Conservation (phyloP, 129 eudicot species). For the Pseudognaphalium luteoalbum region DNA sequence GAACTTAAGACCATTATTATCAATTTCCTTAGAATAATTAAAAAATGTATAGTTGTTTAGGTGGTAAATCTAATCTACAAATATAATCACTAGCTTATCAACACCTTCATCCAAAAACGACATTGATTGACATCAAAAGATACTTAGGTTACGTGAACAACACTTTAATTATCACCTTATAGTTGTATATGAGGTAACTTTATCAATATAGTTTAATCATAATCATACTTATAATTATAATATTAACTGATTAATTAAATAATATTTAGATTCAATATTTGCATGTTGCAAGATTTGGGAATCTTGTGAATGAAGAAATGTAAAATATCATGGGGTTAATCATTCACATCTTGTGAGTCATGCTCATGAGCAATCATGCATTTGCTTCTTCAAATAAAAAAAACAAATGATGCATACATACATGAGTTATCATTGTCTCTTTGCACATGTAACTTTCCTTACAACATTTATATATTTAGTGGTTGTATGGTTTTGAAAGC, state of each 20-base stretch:
- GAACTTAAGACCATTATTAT: too few species aligned
- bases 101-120: not conserved
- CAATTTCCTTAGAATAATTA: too few species aligned
- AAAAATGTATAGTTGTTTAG: too few species aligned
- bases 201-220: too few species aligned
- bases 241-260: too few species aligned
- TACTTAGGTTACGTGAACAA: too few species aligned
- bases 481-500: not conserved
- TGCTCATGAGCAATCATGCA: constrained; percentile 34
- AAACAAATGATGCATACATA: constrained; percentile 25
- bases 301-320: constrained; percentile 25
- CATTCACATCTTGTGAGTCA: constrained; percentile 34
- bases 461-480: not conserved
- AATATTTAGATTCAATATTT: not conserved
- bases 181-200: too few species aligned
- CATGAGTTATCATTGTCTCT: constrained; percentile 32
- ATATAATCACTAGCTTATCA: not conserved
- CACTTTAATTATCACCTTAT: too few species aligned
- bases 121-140: not conserved
- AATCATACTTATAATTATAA: too few species aligned
- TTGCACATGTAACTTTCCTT: constrained; percentile 33
- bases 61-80: too few species aligned
- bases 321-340: constrained; percentile 22
- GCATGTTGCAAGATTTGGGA: constrained; percentile 25
- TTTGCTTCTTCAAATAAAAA: constrained; percentile 23